Conservation (phyloP, 1,284 basidiomycete species). For the Leccinum pachyderme region DNA sequence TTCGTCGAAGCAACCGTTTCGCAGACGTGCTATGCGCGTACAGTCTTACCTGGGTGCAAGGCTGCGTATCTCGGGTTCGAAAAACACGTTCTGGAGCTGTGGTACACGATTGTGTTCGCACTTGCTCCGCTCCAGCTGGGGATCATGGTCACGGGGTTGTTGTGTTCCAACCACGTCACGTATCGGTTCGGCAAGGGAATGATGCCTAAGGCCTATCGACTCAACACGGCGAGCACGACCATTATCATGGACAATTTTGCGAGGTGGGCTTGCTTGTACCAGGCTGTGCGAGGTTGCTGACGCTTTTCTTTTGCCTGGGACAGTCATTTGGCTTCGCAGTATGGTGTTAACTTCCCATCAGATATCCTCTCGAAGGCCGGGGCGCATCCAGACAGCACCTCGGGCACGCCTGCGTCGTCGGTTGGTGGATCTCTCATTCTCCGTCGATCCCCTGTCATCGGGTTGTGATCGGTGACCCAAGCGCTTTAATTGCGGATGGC, state of each 20-base stretch:
- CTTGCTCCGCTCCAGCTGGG: neutral
- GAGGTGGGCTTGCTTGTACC: conserved; percentile 27
- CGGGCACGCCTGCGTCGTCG: neutral
- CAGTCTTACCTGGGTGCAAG: conserved; percentile 49
- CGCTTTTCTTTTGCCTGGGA: neutral
- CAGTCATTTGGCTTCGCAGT: neutral
- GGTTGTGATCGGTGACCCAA: neutral
- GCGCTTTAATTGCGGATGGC: neutral
- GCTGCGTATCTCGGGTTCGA: conserved; percentile 35
- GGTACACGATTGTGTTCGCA: neutral
- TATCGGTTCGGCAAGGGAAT: conserved; percentile 54
- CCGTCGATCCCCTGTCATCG: neutral
- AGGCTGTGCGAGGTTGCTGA: neutral
- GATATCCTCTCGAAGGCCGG: neutral
- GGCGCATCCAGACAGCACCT: neutral
- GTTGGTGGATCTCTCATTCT: neutral
- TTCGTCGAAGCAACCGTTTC: conserved; percentile 47
- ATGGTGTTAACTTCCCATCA: neutral
- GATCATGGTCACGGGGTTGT: conserved; percentile 37
- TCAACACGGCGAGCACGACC: conserved; percentile 43
- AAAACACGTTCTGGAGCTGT: neutral
- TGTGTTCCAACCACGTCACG: conserved; percentile 53
- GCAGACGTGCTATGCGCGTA: conserved; percentile 47
- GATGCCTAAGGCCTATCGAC: conserved; percentile 48
- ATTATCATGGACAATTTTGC: conserved; percentile 53